Base-by-base conservation (phyloP, 108 stramenopile genomes). In the Pseudonitzschia multiseries region DNA sequence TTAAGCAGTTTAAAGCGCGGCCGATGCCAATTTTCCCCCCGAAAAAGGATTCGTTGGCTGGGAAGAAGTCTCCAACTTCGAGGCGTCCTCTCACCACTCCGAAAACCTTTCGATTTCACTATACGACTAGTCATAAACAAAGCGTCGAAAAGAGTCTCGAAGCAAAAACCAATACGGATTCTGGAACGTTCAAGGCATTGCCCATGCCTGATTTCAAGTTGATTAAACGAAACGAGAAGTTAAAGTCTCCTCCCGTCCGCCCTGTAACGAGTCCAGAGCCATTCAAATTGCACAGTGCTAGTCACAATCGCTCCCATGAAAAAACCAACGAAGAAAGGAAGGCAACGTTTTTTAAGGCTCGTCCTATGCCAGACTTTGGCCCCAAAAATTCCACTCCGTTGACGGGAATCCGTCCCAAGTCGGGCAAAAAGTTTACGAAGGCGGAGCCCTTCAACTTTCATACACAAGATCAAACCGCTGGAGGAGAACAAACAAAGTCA, bases 291-390 rank as follows among this genome's bases (percentile, higher is more conserved):
- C 32, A 67, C 27, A 31, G 32, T 46, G 31, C 17, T 6, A 65
- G 28, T 20, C 65, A n/a, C 22, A 51, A 50, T 15, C 12, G 40
- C 21, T 2, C 43, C 31, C 50, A 22, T 18, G 64, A 32, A 56
- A 28, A 29, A 44, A 10, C 44, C 15, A n/a, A 79, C 22, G 69
- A 61, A 63, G 44, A 22, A 21, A 29, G 29, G 21, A 32, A 43
- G 8, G 26, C 53, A 8, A 46, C 28, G 6, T 17, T 15, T 18
- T 76, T 81, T 53, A 64, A 68, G 33, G 71, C 80, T 43, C 65
- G 75, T 51, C 75, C 80, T 1, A 76, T 81, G 75, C 80, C 80
- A 20, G 48, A 64, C 20, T 81, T 76, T 52, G 60, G 8, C 17
- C 12, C 64, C 20, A 40, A 41, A 8, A 26, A 40, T 33, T 6